Conservation (phyloP, 192 early-diverging fungal species). For the Obelidium mucronatum region DNA sequence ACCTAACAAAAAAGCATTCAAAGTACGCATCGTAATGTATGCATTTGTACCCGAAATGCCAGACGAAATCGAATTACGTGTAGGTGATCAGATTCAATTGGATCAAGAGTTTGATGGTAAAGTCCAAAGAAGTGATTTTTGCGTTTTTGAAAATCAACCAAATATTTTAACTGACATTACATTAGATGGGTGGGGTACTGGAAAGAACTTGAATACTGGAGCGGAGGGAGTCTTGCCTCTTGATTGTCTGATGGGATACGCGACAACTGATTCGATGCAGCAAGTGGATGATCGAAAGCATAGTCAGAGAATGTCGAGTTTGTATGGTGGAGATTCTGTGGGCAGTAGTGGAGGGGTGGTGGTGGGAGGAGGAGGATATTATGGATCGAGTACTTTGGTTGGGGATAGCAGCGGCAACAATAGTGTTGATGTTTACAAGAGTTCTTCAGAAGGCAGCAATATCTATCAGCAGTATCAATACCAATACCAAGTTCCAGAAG, state of each 20-base stretch:
- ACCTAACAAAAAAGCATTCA: neutral
- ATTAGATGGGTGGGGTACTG: constrained; percentile 24
- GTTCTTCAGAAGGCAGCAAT: too few species aligned
- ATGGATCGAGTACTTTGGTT: too few species aligned
- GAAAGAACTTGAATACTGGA: constrained; percentile 13
- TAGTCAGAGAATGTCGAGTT: constrained; percentile 14
- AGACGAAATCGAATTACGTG: constrained; percentile 33
- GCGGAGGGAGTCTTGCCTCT: constrained; percentile 17
- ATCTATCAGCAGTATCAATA: too few species aligned
- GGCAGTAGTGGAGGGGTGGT: too few species aligned
- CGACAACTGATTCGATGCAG: neutral
- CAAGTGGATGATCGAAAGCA: neutral
- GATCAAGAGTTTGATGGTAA: constrained; percentile 26
- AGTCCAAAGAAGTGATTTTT: too few species aligned
- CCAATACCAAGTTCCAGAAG: too few species aligned
- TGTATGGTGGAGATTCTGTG: neutral
- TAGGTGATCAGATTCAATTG: constrained; percentile 24
- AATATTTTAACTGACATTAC: neutral
- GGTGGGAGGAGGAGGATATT: too few species aligned
- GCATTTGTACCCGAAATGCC: constrained; percentile 30
- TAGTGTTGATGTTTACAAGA: too few species aligned
- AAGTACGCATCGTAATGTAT: constrained; percentile 8
- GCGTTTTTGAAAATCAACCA: neutral
- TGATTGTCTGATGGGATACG: constrained; percentile 25
- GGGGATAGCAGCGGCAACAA: too few species aligned